Evolutionary conservation across 176 grass and related monocot species (phyloP), one percentile per base, ranked within the genome.

Genomic region (Juncus inflexus): DNA sequence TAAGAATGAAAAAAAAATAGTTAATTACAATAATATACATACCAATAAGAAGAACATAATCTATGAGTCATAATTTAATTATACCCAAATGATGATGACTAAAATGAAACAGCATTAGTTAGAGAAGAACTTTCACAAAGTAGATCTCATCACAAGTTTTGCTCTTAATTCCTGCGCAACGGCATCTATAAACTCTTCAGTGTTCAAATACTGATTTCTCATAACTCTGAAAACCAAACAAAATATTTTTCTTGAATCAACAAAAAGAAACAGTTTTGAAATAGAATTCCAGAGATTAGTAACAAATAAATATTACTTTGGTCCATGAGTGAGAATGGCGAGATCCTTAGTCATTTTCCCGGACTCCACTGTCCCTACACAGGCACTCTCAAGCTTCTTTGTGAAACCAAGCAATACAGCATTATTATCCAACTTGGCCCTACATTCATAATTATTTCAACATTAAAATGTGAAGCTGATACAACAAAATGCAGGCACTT

Each of bases 301-400:
- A 9, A 47, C 2, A 54, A 64, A 36, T 53, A 55, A 8, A 43
- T 57, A 59, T 54, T 83, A 90, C 87, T 76, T 80, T 50, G 83
- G 41, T 52, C 87, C 83, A 38, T 86, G 87, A 56, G 83, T 71
- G 47, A 90, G 83, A 67, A 86, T 61, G 49, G 87, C 87, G 7
- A 90, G 83, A 76, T 90, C 83, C 61, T 90, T 90, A 56, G 87
- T 90, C 87, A 90, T 90, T 72, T 90, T 90, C 68, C 87, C 87
- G 59, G 76, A 86, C 69, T 90, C 87, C 35, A 90, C 87, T 40
- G 68, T 64, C 63, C 69, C 87, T 58, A 86, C 69, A 71, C 87
- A 86, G 74, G 87, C 79, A 55, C 83, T 77, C 82, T 86, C 79
- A 36, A 86, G 73, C 15, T 86, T 76, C 65, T 74, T 12, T 6